These are phyloP conservation scores for Chlamydomonas reinhardtii DNA, from an alignment of 163 green algal genomes.

Conservation along the genomic window DNA sequence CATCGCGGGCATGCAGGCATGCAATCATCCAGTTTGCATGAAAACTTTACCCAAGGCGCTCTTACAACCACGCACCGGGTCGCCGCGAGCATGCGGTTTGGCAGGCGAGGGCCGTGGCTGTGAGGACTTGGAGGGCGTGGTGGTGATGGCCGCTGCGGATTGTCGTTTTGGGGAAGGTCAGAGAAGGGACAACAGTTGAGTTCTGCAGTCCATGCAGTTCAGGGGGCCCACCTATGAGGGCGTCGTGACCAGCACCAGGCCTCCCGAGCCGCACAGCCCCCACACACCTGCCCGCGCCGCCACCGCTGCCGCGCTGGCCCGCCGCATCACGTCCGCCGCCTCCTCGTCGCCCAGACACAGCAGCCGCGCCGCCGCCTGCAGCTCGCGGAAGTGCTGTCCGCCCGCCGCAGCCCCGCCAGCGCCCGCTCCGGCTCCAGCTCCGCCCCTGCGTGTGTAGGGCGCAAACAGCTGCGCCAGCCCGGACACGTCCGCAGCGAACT, in stretches of 20 bases:
- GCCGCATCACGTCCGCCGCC: conserved; percentile 50
- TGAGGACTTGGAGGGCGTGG: no score
- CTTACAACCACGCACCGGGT: conserved; percentile 22
- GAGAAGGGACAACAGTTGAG: no score
- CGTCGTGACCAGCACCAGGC: no score
- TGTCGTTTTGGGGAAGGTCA: no score
- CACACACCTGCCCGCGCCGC: background rate
- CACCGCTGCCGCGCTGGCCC: conserved; percentile 21
- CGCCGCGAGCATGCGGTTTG: background rate
- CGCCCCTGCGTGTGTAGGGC: conserved; percentile 68
- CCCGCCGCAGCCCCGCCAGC: background rate
- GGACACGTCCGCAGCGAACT: conserved; percentile 58
- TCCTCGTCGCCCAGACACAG: conserved; percentile 55
- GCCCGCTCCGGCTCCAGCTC: background rate
- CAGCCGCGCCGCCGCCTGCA: conserved; percentile 58
- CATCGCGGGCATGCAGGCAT: no score
- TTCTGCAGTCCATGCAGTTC: no score
- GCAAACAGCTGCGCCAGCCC: conserved; percentile 68
- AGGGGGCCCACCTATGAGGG: no score
- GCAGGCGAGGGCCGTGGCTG: background rate
- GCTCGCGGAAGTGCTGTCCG: conserved; percentile 73
- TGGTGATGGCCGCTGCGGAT: no score
- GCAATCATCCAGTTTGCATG: no score
- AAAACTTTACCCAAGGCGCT: no score
- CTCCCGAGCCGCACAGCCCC: no score